Evolutionary conservation across 176 grass and related monocot genomes (phyloP), one percentile per base, ranked within the genome.

Genomic region (Oryza meyeriana): DNA sequence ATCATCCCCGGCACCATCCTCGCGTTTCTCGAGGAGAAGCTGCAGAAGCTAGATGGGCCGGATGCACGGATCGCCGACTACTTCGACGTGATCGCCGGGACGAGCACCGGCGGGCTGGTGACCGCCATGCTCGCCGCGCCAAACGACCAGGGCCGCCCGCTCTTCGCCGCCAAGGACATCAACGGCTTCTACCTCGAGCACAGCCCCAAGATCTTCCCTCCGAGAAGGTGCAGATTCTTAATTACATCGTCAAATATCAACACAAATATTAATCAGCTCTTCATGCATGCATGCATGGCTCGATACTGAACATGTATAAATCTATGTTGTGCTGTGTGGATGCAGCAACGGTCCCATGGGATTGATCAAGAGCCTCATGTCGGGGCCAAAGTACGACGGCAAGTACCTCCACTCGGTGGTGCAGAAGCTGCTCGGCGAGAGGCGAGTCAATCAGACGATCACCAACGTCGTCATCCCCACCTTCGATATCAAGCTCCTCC

Each of bases 81-180:
- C 41, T 97, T 97, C 76, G 91, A 97, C 36, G 81, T 97, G 44
- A 74, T 97, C 29, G 87, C 89, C 18, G 92, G 92, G 68, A 97
- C 81, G 1, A 92, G 89, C 87, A 97, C 89, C 9, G 92, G 89
- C 0, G 88, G 78, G 0, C 72, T 89, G 4, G 88, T 89, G 0
- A 78, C 88, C 0, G 72, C 83, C 44, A 89, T 89, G 88, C 88
- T 89, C 72, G 72, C 78, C 0, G 44, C 83, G 66, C 88, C 88
- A 1, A 27, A 85, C 34, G 1, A 33, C 10, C 2, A 78, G 1
- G 77, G 26, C 1, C 72, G 72, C 22, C 87, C 87, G 41, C 77
- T 89, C 5, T 89, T 77, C 16, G 41, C 87, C 14, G 83, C 87
- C 41, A 89, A 73, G 78, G 83, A 82, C 14, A 82, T 89, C 78